These are phyloP conservation scores for Dysphania ambrosioides DNA, from an alignment of 148 eudicot genomes.

Conservation along the genomic window DNA sequence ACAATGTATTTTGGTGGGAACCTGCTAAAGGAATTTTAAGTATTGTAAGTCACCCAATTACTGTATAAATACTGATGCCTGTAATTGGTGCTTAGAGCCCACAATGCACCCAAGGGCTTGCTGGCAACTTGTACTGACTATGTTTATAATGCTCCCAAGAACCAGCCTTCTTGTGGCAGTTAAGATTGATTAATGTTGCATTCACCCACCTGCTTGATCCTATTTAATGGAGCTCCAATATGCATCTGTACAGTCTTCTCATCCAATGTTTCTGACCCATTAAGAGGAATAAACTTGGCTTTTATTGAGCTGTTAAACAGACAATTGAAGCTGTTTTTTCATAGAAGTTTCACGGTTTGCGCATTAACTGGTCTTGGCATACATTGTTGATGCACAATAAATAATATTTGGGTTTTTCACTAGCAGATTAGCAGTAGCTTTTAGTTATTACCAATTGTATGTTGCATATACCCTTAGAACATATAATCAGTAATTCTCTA, in stretches of 20 bases:
- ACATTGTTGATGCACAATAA: not conserved
- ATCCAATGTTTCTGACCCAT: not conserved
- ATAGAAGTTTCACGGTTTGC: not conserved
- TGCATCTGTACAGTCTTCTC: not conserved
- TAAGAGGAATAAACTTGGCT: not conserved
- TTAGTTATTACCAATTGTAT: not conserved
- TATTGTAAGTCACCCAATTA: not conserved
- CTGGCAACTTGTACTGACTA: not conserved
- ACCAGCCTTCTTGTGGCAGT: not conserved
- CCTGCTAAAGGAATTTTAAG: not conserved
- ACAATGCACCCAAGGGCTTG: not conserved
- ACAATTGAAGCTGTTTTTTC: not conserved
- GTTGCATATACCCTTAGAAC: not conserved
- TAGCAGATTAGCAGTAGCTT: not conserved
- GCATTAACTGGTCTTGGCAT: not conserved
- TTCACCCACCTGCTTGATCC: not conserved
- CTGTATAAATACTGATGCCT: not conserved
- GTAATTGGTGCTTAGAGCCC: not conserved
- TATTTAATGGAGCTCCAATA: not conserved
- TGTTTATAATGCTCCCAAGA: not conserved
- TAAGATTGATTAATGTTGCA: not conserved
- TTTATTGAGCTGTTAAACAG: not conserved
- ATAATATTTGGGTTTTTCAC: not conserved
- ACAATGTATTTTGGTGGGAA: not conserved
- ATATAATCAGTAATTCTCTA: not conserved